Conservation (phyloP, 257 asterid genomes). For the Penstemon davidsonii region DNA sequence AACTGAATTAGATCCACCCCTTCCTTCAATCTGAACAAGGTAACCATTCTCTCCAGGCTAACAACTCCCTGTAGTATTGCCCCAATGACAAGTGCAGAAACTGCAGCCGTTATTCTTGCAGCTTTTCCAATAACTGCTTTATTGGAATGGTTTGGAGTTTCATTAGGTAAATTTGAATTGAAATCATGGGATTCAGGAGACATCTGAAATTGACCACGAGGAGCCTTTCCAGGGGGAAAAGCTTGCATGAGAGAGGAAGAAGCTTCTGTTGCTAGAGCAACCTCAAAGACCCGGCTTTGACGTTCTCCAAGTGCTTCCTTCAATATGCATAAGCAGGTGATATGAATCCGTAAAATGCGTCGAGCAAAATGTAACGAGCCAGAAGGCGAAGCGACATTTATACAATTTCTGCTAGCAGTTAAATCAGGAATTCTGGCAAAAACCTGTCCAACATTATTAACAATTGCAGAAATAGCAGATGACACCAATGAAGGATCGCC, state of each 20-base stretch:
- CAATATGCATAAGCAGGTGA: conserved; percentile 74
- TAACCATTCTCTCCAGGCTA: conserved; percentile 89
- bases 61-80: conserved; percentile 89
- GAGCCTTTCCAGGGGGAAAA: conserved; percentile 70
- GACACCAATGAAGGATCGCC: conserved; percentile 96
- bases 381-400: conserved; percentile 48
- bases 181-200: conserved; percentile 76
- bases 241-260: conserved; percentile 73
- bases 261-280: conserved; percentile 94
- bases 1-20: conserved; percentile 86
- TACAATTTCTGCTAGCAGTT: conserved; percentile 49
- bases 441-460: conserved; percentile 69
- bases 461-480: conserved; percentile 88
- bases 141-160: conserved; percentile 45
- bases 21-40: conserved; percentile 81
- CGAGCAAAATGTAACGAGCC: conserved; percentile 66
- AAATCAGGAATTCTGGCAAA: conserved; percentile 78
- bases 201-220: conserved; percentile 69
- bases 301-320: conserved; percentile 99
- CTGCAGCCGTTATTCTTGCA: conserved; percentile 66
- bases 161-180: conserved; percentile 52
- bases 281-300: conserved; percentile 95
- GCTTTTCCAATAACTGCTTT: conserved; percentile 56
- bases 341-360: conserved; percentile 74
- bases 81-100: conserved; percentile 83